These are phyloP conservation scores for Torulaspora pretoriensis DNA, from an alignment of 1,139 yeast genomes.

Conservation along the genomic window DNA sequence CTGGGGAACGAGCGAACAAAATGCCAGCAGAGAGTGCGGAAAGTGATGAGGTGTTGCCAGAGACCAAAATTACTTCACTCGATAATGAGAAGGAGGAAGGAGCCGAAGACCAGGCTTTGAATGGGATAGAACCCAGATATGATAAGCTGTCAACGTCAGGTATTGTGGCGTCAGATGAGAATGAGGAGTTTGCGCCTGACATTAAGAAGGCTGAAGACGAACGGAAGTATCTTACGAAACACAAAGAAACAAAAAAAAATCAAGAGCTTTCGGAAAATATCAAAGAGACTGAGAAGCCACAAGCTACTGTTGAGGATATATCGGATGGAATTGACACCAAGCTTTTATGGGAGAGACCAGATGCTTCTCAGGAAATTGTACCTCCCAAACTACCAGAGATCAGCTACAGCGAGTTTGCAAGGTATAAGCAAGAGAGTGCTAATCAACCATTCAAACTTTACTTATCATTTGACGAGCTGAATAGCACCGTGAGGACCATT, in stretches of 20 bases:
- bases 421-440: slow-evolving; percentile 10
- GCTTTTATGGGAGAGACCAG: slow-evolving; percentile 35
- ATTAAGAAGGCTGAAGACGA: background rate
- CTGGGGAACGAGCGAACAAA: too few species aligned
- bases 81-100: too few species aligned
- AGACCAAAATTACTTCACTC: too few species aligned
- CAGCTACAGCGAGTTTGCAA: slow-evolving; percentile 31
- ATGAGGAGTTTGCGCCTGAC: background rate
- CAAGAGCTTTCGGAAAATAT: background rate
- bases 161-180: too few species aligned
- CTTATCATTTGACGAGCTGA: slow-evolving; percentile 49
- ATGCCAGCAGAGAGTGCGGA: too few species aligned
- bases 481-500: slow-evolving; percentile 51
- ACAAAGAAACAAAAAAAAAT: background rate
- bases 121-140: too few species aligned
- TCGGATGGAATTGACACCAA: slow-evolving; percentile 34
- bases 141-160: too few species aligned
- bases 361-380: slow-evolving; percentile 35
- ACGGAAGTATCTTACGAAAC: background rate
- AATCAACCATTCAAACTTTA: slow-evolving; percentile 55
- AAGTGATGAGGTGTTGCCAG: too few species aligned
- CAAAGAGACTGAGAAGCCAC: slow-evolving; percentile 1
- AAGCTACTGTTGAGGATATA: background rate
- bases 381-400: slow-evolving; percentile 34
- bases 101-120: too few species aligned